These are phyloP conservation scores for Rosa lucieae DNA, from an alignment of 306 rosid species.

Conservation along the genomic window DNA sequence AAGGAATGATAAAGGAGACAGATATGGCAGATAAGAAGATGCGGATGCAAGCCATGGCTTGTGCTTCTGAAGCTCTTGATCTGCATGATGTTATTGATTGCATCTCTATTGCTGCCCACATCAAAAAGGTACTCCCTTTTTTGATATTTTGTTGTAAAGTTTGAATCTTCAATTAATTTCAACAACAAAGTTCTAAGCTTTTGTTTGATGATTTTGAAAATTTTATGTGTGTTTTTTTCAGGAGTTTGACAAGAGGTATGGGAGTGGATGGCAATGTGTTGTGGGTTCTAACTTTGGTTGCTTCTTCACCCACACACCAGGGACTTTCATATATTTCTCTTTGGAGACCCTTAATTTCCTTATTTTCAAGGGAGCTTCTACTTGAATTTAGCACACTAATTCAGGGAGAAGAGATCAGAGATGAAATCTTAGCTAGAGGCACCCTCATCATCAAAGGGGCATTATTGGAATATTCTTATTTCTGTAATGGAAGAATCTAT, in stretches of 20 bases:
- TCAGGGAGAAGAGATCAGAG: background rate
- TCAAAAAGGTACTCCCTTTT: constrained; percentile 56
- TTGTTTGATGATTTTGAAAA: background rate
- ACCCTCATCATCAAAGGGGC: background rate
- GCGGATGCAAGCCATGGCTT: constrained; percentile 84
- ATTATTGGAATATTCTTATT: background rate
- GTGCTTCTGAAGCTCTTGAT: constrained; percentile 86
- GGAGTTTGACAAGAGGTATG: constrained; percentile 72
- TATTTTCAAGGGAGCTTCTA: constrained; percentile 56
- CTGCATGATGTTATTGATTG: constrained; percentile 68
- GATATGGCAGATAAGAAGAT: constrained; percentile 66
- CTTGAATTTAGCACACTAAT: constrained; percentile 25
- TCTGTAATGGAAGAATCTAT: background rate
- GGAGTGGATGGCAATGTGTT: constrained; percentile 87
- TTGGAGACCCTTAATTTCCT: constrained; percentile 76
- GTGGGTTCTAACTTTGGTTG: constrained; percentile 81
- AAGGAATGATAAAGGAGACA: constrained; percentile 58
- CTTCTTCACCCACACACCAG: constrained; percentile 65
- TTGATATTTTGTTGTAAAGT: background rate
- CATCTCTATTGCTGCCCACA: constrained; percentile 61
- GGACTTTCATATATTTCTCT: constrained; percentile 73
- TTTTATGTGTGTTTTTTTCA: constrained; percentile 17
- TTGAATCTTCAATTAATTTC: background rate
- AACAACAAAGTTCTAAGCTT: background rate
- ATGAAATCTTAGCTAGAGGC: background rate